Conservation (phyloP, 75 land plant genomes). For the Ceratopteris richardii region DNA sequence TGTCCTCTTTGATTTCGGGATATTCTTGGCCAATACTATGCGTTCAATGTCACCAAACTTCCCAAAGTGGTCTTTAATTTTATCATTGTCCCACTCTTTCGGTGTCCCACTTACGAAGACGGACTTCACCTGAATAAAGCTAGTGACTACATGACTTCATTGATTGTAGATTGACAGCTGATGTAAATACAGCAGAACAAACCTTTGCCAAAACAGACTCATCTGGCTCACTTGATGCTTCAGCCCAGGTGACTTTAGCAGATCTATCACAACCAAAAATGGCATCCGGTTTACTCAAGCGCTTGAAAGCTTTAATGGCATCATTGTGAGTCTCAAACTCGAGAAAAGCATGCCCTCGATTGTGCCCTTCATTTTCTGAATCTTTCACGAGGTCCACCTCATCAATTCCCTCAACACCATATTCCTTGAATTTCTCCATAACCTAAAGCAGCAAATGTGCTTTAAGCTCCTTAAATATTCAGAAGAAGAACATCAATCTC, state of each 20-base stretch:
- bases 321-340: conserved; percentile 37
- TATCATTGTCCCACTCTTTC: conserved; percentile 39
- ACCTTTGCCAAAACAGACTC: conserved; percentile 47
- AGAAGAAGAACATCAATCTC: background rate
- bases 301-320: conserved; percentile 28
- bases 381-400: conserved; percentile 33
- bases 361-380: conserved; percentile 20
- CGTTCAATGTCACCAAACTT: conserved; percentile 44
- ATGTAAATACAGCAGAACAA: background rate
- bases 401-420: conserved; percentile 39
- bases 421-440: conserved; percentile 24
- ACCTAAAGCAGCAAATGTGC: conserved; percentile 20
- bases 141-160: no score
- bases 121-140: conserved; percentile 36
- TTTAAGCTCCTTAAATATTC: background rate
- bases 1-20: conserved; percentile 34
- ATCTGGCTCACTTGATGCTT: conserved; percentile 46
- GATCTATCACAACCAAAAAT: conserved; percentile 37
- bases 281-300: conserved; percentile 28
- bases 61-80: conserved; percentile 30
- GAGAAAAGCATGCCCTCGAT: conserved; percentile 44
- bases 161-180: no score
- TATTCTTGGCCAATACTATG: conserved; percentile 33
- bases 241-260: conserved; percentile 50
- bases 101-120: conserved; percentile 40